A percentile compares a stretch with the other conserved stretches of the same genome.
These are phyloP conservation scores for Alternaria brassicicola DNA, from an alignment of 2,329 filamentous ascomycete species.

Conservation along the genomic window DNA sequence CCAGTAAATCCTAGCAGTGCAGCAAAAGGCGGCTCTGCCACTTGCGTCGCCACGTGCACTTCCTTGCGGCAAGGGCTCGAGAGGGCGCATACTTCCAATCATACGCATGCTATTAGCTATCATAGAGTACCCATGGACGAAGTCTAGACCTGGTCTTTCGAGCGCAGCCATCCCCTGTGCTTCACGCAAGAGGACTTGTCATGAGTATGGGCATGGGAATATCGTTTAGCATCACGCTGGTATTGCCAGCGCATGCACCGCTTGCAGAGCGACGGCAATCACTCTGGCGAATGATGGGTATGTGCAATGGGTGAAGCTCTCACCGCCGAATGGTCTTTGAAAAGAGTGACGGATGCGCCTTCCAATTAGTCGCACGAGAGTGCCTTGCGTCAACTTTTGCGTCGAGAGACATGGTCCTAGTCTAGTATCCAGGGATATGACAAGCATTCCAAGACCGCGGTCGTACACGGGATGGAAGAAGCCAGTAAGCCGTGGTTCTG, in stretches of 20 bases:
- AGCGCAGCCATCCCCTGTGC: fast-evolving
- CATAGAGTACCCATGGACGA: not conserved
- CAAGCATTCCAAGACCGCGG: no score
- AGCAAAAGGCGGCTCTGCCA: not conserved
- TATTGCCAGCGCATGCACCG: not conserved
- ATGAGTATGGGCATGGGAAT: fast-evolving
- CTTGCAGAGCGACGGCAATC: not conserved
- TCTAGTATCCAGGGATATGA: no score
- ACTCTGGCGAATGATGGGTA: not conserved
- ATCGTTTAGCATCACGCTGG: not conserved
- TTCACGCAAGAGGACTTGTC: not conserved
- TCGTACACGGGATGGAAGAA: no score
- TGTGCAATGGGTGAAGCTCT: not conserved
- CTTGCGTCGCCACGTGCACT: not conserved
- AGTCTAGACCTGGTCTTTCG: not conserved
- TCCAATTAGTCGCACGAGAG: not conserved
- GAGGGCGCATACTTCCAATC: not conserved
- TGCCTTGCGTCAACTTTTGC: not conserved
- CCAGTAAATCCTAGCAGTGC: not conserved
- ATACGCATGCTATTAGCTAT: not conserved
- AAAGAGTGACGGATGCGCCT: not conserved
- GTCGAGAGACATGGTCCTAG: no score
- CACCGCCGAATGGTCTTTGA: not conserved
- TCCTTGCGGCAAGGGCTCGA: not conserved
- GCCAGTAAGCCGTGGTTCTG: not conserved